phyloP scores from a whole-genome alignment of 148 eudicot species.

The Polygonum maritimum region DNA sequence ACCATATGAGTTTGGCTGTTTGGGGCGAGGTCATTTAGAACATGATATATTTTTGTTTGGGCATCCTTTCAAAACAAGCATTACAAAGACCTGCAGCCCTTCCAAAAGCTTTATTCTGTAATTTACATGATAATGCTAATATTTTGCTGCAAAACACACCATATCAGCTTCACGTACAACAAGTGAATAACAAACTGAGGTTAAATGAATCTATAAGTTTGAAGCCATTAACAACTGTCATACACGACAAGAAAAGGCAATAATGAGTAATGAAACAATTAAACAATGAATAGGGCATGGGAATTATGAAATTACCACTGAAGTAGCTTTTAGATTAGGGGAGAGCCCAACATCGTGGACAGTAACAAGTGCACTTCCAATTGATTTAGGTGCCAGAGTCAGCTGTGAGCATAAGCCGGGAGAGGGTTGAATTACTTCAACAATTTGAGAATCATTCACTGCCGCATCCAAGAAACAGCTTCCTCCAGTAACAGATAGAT shows the following conservation, averaged over 20 bases:
- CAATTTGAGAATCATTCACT: slow-evolving; percentile 60
- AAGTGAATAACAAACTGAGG: background rate
- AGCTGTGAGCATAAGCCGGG: slow-evolving; percentile 47
- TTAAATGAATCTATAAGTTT: background rate
- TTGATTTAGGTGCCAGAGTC: slow-evolving; percentile 52
- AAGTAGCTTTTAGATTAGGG: slow-evolving; percentile 56
- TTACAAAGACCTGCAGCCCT: background rate
- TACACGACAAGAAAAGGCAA: background rate
- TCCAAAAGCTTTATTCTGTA: background rate
- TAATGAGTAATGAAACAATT: background rate
- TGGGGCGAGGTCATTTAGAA: background rate
- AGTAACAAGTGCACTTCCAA: slow-evolving; percentile 63
- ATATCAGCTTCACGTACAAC: background rate
- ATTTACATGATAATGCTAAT: background rate
- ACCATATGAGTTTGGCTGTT: background rate
- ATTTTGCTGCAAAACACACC: background rate
- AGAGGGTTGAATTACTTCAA: slow-evolving; percentile 51
- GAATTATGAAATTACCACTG: slow-evolving; percentile 37
- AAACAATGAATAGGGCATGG: background rate
- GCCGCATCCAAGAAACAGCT: slow-evolving; percentile 59
- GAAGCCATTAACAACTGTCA: background rate
- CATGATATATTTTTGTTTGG: background rate
- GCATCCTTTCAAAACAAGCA: background rate
- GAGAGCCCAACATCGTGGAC: slow-evolving; percentile 71
- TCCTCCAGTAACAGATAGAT: slow-evolving; percentile 78